These are phyloP conservation scores for Luffa acutangula DNA, from an alignment of 306 rosid genomes.

Conservation along the genomic window DNA sequence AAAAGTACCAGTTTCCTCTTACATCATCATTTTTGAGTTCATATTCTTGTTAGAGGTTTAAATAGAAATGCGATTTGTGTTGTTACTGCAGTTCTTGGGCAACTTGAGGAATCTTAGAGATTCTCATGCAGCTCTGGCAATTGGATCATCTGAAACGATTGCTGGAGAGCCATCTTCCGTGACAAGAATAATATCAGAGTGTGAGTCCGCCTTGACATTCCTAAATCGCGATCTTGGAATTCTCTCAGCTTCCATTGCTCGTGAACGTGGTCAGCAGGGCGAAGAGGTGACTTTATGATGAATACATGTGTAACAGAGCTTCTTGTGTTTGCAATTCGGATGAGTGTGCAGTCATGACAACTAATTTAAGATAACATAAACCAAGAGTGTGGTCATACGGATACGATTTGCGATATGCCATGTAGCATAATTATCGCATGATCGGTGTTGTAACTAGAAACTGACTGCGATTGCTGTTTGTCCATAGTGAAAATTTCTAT, in stretches of 20 bases:
- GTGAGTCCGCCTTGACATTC: constrained; percentile 78
- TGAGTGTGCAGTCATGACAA: neutral
- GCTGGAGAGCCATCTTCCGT: constrained; percentile 85
- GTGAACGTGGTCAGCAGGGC: constrained; percentile 53
- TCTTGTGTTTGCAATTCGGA: neutral
- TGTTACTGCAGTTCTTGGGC: constrained; percentile 55
- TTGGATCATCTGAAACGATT: constrained; percentile 76
- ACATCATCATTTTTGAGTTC: neutral
- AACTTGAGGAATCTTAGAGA: constrained; percentile 86
- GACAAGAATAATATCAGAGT: constrained; percentile 74
- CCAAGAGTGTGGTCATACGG: neutral
- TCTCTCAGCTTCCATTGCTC: constrained; percentile 92
- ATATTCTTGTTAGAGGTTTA: neutral
- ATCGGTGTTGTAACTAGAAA: neutral
- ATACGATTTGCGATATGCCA: neutral
- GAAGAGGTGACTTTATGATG: constrained; percentile 35
- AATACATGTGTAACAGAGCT: neutral
- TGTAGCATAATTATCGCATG: neutral
- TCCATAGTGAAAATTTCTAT: neutral
- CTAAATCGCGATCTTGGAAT: constrained; percentile 84
- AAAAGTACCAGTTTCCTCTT: neutral
- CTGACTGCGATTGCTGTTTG: neutral
- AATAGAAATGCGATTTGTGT: neutral
- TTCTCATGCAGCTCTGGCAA: constrained; percentile 76
- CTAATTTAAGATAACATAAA: neutral